Evolutionary conservation across 2,329 filamentous ascomycete genomes (phyloP), one percentile per base, ranked within the genome.

Genomic region (Alternaria alternata): DNA sequence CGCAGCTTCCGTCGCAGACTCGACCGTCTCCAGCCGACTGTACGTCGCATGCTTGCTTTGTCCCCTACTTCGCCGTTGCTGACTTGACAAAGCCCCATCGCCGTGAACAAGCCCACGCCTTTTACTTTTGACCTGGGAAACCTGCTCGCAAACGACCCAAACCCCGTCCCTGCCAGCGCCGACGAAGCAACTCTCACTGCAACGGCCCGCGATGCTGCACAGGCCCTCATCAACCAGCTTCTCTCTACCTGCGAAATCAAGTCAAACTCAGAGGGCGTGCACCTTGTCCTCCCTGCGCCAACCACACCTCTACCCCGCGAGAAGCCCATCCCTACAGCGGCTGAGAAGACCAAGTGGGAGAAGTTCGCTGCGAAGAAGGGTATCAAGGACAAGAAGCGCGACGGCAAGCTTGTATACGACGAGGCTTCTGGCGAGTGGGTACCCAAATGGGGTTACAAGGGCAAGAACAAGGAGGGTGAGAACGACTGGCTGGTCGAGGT

Each of bases 331-430:
- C 95, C 95, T 1, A 86, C 88, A 57, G 86, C 89, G 68, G 95
- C 94, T 82, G 84, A 89, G 58, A 90, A 90, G 69, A 98, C 94
- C 60, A 97, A 93, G 79, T 99, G 95, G 95, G 90, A 97, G 83
- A 88, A 90, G 74, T 99, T 99, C 82, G 95, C 95, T 46, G 91
- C 89, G 79, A 96, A 96, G 88, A 96, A 97, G 86, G 95, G 95
- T 57, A 98, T 99, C 82, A 92, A 91, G 83, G 88, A 89, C 80
- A 96, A 94, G 87, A 91, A 88, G 68, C 88, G 91, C 68, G 93
- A 95, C 76, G 86, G 88, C 78, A 91, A 97, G 82, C 82, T 94
- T 71, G 88, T 90, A 57, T 98, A 90, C 79, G 93, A 98, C 79
- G 92, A 96, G 80, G 88, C 85, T 60, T 91, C 84, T 32, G 91